phyloP scores from a whole-genome alignment of 202 grass and related monocot species.

The Setaria viridis region DNA sequence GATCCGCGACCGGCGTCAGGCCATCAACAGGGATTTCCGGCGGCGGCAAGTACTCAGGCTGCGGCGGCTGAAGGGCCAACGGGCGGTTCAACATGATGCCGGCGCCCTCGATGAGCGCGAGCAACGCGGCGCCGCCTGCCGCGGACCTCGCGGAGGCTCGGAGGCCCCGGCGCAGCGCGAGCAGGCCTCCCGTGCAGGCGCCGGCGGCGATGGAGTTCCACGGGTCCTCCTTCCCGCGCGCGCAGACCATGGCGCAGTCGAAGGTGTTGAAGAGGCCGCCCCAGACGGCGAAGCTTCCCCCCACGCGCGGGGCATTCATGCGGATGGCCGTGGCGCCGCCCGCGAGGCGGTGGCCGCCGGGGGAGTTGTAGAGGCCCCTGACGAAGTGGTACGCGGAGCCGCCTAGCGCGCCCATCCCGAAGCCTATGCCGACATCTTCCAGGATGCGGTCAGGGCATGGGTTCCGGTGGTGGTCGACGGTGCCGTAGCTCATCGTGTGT shows the following conservation, averaged over 20 bases:
- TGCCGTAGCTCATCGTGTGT: not conserved
- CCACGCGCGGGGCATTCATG: conserved; percentile 52
- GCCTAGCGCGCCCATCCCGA: conserved; percentile 63
- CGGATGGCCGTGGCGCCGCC: conserved; percentile 53
- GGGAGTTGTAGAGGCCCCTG: conserved; percentile 57
- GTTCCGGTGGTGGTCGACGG: conserved; percentile 20
- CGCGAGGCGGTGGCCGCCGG: conserved; percentile 54
- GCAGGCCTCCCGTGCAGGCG: conserved; percentile 46
- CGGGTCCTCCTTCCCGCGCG: conserved; percentile 61
- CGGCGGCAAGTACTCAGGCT: not conserved
- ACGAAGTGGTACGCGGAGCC: conserved; percentile 64
- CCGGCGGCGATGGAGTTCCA: conserved; percentile 67
- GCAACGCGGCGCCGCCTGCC: conserved; percentile 39
- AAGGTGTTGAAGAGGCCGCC: conserved; percentile 57
- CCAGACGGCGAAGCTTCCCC: conserved; percentile 56
- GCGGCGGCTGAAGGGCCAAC: not conserved
- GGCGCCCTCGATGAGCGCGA: conserved; percentile 58
- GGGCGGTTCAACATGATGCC: conserved; percentile 41
- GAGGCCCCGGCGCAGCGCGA: conserved; percentile 47
- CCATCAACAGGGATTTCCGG: not conserved
- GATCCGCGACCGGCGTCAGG: not conserved
- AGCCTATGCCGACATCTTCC: conserved; percentile 58
- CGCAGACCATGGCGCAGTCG: conserved; percentile 52
- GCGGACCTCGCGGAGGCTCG: conserved; percentile 28
- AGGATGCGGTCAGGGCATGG: conserved; percentile 76